Percentiles rank a stretch among this genome's conserved stretches.
Conservation (phyloP, 2,329 filamentous ascomycete species). For the Chrysoporthe austroafricana region DNA sequence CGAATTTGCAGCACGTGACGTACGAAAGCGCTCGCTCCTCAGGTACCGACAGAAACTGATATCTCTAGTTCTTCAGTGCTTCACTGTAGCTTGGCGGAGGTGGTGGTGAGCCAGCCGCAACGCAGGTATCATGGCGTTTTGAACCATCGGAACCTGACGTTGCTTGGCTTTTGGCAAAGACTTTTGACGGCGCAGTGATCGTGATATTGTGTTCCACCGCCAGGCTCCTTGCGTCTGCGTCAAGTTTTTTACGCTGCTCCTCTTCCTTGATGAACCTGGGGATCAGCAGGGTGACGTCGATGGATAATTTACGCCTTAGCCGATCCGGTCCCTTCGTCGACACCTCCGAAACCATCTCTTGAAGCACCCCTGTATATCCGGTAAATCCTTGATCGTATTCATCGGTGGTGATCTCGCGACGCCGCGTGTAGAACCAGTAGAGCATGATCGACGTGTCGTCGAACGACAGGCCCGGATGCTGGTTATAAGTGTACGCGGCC, state of each 20-base stretch:
- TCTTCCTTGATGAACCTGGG: constrained; percentile 6
- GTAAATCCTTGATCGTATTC: constrained; percentile 11
- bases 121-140: not conserved
- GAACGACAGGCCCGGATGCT: not conserved
- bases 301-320: constrained; percentile 29
- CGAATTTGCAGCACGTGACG: not conserved
- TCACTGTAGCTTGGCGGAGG: not conserved
- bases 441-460: constrained; percentile 22
- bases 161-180: not conserved
- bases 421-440: constrained; percentile 26
- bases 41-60: not conserved
- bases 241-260: not conserved
- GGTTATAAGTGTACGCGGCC: not conserved
- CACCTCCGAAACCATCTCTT: constrained; percentile 30
- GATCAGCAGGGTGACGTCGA: constrained; percentile 29
- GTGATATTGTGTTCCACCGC: not conserved
- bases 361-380: constrained; percentile 29
- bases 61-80: not conserved
- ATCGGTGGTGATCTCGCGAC: constrained; percentile 5
- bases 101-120: not conserved
- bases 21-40: not conserved
- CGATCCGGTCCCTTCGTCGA: constrained; percentile 26
- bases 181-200: not conserved
- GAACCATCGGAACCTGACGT: not conserved
- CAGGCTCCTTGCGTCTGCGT: not conserved